Percentiles rank a stretch among this genome's conserved stretches.
Conservation (phyloP, 768 basidiomycete species). For the Trametes meyenii region DNA sequence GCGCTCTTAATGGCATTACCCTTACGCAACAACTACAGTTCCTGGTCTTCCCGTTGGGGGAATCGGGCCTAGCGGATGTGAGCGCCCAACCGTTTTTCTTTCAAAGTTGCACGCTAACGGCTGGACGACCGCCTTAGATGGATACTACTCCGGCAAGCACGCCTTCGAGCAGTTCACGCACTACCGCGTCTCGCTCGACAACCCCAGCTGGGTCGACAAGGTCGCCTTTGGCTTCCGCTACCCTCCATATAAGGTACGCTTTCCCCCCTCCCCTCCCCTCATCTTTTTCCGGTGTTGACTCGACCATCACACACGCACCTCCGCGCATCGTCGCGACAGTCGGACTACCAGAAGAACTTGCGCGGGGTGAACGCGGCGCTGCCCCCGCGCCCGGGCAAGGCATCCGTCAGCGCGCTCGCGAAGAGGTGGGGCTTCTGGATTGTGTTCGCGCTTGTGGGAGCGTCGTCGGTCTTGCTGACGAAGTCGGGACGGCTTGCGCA, state of each 20-base stretch:
- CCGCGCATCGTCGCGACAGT: neutral
- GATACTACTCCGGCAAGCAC: conserved; percentile 73
- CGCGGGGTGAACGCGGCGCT: neutral
- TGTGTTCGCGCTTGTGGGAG: conserved; percentile 21
- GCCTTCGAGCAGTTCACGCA: conserved; percentile 82
- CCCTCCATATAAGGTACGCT: conserved; percentile 42
- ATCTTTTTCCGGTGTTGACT: neutral
- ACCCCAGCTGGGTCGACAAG: conserved; percentile 42
- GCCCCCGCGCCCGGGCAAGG: conserved; percentile 15
- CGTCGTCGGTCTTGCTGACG: conserved; percentile 15
- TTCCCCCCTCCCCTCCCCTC: neutral
- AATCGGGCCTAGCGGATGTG: conserved; percentile 70
- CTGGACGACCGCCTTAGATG: conserved; percentile 42
- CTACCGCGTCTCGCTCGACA: conserved; percentile 55
- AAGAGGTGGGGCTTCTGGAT: conserved; percentile 25
- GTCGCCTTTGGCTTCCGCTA: conserved; percentile 36
- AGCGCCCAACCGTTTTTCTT: neutral
- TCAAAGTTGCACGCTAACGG: too few species aligned
- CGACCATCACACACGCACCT: neutral
- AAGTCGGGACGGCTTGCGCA: conserved; percentile 11
- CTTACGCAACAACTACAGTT: conserved; percentile 33
- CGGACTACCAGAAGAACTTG: conserved; percentile 9
- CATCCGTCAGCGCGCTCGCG: neutral
- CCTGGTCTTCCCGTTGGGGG: conserved; percentile 77
- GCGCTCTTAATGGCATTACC: neutral